Conservation (phyloP, 1,284 basidiomycete species). For the Pseudozyma sp. region DNA sequence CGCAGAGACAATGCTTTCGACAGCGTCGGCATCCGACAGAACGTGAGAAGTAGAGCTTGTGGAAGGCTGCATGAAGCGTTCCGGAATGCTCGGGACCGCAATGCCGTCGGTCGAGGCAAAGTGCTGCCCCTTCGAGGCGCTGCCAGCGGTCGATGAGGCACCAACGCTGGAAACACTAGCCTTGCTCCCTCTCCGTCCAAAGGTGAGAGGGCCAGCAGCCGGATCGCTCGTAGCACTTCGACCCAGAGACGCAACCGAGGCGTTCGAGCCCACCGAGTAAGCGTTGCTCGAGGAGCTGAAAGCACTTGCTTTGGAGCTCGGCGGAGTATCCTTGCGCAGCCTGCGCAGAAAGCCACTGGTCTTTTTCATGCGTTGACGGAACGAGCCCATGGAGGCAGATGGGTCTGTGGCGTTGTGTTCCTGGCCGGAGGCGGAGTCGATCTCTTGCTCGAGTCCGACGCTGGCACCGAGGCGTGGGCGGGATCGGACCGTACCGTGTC, state of each 20-base stretch:
- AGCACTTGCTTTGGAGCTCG: constrained; percentile 3
- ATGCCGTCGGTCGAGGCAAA: constrained; percentile 28
- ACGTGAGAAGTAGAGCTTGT: constrained; percentile 11
- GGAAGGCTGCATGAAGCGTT: constrained; percentile 33
- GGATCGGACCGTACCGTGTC: constrained; percentile 5
- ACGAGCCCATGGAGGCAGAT: constrained; percentile 22
- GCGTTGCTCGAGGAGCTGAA: constrained; percentile 8
- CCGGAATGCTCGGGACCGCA: constrained; percentile 38
- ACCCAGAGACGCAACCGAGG: constrained; percentile 27
- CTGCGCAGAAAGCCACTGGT: constrained; percentile 62
- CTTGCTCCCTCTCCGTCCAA: constrained; percentile 30
- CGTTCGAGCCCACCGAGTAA: constrained; percentile 31
- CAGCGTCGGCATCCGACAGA: neutral
- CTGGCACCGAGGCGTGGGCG: constrained; percentile 24
- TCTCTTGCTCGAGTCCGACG: constrained; percentile 47
- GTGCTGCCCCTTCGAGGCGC: constrained; percentile 17
- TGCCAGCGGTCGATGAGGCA: constrained; percentile 18
- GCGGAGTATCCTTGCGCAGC: constrained; percentile 31
- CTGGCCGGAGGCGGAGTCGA: constrained; percentile 10
- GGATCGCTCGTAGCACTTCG: constrained; percentile 6
- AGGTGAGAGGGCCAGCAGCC: neutral
- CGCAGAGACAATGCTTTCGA: neutral
- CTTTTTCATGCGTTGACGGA: constrained; percentile 63
- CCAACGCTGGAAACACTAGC: constrained; percentile 27
- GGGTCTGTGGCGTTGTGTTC: constrained; percentile 1